phyloP scores from a whole-genome alignment of 257 asterid species.

The Verbena officinalis region DNA sequence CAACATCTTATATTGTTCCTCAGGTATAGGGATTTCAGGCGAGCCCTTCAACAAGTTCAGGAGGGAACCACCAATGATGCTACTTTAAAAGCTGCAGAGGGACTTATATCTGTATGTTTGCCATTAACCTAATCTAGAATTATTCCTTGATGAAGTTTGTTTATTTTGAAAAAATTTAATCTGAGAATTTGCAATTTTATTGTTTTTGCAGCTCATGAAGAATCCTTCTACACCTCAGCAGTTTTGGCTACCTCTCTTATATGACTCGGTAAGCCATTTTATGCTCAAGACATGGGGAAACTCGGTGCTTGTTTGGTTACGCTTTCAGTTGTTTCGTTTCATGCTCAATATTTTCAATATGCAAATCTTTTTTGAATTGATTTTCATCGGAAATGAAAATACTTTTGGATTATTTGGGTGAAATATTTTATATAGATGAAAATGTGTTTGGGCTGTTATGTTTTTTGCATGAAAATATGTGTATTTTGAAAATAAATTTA shows the following conservation, averaged over 20 bases:
- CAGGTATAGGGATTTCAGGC: slow-evolving; percentile 91
- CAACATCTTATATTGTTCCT: slow-evolving; percentile 25
- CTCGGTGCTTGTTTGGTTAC: slow-evolving; percentile 2
- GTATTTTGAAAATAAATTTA: no score
- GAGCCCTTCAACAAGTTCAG: slow-evolving; percentile 74
- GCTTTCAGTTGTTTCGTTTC: no score
- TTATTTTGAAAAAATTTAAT: background rate
- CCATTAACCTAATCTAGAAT: slow-evolving; percentile 22
- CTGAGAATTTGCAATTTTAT: slow-evolving; percentile 6
- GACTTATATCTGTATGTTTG: slow-evolving; percentile 71
- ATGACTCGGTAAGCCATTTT: slow-evolving; percentile 68
- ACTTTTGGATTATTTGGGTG: no score
- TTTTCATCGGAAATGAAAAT: no score
- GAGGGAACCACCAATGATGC: slow-evolving; percentile 59
- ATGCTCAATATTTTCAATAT: no score
- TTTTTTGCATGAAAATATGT: no score
- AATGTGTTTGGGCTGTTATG: no score
- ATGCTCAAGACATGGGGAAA: slow-evolving; percentile 11
- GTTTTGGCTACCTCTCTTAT: slow-evolving; percentile 85
- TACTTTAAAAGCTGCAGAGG: slow-evolving; percentile 79
- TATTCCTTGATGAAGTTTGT: background rate
- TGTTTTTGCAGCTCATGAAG: slow-evolving; percentile 78
- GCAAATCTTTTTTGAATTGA: no score
- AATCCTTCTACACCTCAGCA: slow-evolving; percentile 90
- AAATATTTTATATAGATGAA: no score